Base-by-base conservation (phyloP, 2,329 filamentous ascomycete genomes). In the Cladosporium sp. region DNA sequence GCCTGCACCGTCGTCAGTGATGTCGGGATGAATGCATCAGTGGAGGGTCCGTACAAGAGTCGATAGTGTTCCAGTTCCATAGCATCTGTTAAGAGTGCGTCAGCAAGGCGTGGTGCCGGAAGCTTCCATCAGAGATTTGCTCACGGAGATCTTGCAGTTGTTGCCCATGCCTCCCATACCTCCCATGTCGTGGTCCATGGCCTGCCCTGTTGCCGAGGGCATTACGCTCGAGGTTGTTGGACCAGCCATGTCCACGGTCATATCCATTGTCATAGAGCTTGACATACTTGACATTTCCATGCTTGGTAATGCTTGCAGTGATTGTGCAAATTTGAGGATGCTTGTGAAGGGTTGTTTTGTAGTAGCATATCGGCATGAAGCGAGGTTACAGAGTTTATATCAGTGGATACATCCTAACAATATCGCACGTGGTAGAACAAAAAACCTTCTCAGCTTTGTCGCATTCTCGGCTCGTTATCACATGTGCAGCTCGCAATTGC, bases 41-140 rank as follows among this genome's bases (percentile, higher is more conserved):
- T 18, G 16, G 16, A n/a, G 16, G 18, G 6, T 10, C 9, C 16
- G 10, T 50, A 50, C 48, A 89, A 16, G 83, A 71, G 65, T 86
- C 82, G 65, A 87, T 73, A 3, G 83, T 85, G 67, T 86, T 77
- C 84, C 85, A 88, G 68, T 89, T 90, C 85, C 86, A 89, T 38
- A 88, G 74, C 86, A 89, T 90, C 84, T 87, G 43, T 4, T n/a
- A 19, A 9, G 42, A 10, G 14, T 19, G 5, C 38, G 28, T 52
- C 43, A 51, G 40, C 31, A 32, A 22, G 14, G 11, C n/a, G 14
- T 2, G 19, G 9, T 28, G 11, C 18, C 8, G 9, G 16, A 16
- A 11, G 13, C 14, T 14, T 7, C 22, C 22, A 5, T 28, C 9
- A 22, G 10, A 42, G n/a, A 14, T 19, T 8, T n/a, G 46, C 63